Base-by-base conservation (phyloP, 257 asterid species). In the Solanum etuberosum region DNA sequence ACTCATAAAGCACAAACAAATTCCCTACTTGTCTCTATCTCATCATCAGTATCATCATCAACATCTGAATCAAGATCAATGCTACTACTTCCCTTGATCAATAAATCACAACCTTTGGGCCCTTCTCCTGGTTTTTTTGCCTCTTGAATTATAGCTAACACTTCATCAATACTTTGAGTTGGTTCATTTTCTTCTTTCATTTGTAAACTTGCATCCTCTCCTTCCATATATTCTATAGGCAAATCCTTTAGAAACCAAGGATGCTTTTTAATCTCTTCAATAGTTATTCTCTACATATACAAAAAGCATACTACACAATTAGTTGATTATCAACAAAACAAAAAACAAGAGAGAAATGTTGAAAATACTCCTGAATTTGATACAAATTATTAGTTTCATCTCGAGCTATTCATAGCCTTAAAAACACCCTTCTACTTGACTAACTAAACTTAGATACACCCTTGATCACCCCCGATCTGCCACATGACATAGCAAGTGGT, bases 221-320 rank as follows among this genome's bases (percentile, higher is more conserved):
- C 94, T 78, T 95, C 95, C 88, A 67, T 72, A 70, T 91, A 92
- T 83, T 93, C 98, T 10, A 71, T 38, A 0, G 94, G 93, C 46
- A 93, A 90, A 89, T 91, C 91, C 71, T 91, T 92, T 15, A 93
- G 89, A 89, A 95, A 96, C 98, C 99, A 96, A 1, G 95, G 89
- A 54, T 96, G 98, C 82, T 90, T 96, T 81, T 92, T 94, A 16
- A 96, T 96, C 63, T 95, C 99, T 29, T 93, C 88, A 23, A 96
- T 95, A 2, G 93, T 92, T 89, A 95, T 95, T 78, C 99, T 95
- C 99, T 96, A 95, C 84, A 88, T 3, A 84, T 6, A 16, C 57
- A 59, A 31, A 59, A 2, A 7, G 2, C 0, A 31, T 35, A 70
- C 51, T 23, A 16, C n/a, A 15, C 31, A 37, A 68, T 27, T 59